Evolutionary conservation across 1,139 yeast genomes (phyloP).

Genomic region (Lodderomyces beijingensis): DNA sequence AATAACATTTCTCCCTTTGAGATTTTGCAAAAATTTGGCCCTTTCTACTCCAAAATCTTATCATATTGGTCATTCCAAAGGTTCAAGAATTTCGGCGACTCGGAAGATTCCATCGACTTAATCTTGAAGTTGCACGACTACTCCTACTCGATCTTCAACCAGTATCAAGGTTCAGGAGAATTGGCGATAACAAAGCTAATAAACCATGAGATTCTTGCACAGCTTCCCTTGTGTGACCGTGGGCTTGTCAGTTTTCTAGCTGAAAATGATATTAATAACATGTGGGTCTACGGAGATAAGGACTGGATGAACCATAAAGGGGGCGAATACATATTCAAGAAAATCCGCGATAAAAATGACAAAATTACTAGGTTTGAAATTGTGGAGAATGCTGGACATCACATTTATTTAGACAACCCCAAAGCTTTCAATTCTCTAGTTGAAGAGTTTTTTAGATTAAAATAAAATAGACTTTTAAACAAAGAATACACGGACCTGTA

Average conservation of each 20-base stretch:
- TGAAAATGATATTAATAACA: constrained; percentile 21
- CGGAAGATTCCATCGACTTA: constrained; percentile 15
- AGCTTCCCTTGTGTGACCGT: constrained; percentile 40
- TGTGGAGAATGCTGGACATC: constrained; percentile 41
- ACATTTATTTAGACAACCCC: constrained; percentile 39
- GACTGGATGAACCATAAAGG: constrained; percentile 47
- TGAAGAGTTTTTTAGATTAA: constrained; percentile 24
- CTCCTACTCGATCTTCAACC: constrained; percentile 42
- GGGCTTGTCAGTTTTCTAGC: constrained; percentile 30
- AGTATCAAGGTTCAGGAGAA: constrained; percentile 43
- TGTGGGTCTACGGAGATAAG: constrained; percentile 41
- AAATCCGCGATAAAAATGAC: constrained; percentile 17
- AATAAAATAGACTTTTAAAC: constrained; percentile 9
- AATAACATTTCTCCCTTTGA: constrained; percentile 40
- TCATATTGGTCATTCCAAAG: constrained; percentile 43
- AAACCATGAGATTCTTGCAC: constrained; percentile 38
- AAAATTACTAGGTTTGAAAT: constrained; percentile 18
- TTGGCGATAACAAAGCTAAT: constrained; percentile 41
- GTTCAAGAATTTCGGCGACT: constrained; percentile 27
- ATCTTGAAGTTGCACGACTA: constrained; percentile 39
- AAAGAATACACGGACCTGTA: not conserved
- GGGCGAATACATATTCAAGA: constrained; percentile 31
- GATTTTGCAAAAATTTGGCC: constrained; percentile 35
- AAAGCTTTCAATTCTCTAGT: constrained; percentile 24
- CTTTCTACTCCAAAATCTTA: constrained; percentile 37